phyloP scores from a whole-genome alignment of 2,329 filamentous ascomycete genomes.

The Berkeleyomyces rouxiae region DNA sequence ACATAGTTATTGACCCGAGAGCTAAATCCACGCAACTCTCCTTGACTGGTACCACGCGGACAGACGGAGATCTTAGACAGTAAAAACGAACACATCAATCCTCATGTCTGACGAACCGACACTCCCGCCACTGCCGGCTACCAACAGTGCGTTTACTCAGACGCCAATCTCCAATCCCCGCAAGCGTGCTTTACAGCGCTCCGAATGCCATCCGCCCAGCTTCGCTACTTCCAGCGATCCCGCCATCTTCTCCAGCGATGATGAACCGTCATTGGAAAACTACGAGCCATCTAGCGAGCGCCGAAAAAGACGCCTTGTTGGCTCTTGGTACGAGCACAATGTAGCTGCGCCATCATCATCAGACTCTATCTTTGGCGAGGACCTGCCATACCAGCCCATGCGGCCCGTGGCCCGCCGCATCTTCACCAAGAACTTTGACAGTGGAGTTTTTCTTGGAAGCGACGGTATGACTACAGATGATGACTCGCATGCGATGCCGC shows the following conservation, averaged over 20 bases:
- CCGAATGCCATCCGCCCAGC: slow-evolving; percentile 19
- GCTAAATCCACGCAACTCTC: neutral
- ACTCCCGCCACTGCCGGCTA: slow-evolving; percentile 24
- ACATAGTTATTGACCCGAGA: neutral
- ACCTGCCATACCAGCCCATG: slow-evolving; percentile 19
- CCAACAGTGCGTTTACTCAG: slow-evolving; percentile 15
- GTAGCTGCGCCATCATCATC: slow-evolving; percentile 28
- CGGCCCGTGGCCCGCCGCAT: slow-evolving; percentile 30
- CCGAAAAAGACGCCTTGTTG: slow-evolving; percentile 46
- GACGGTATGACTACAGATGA: slow-evolving; percentile 18
- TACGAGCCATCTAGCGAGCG: slow-evolving; percentile 33
- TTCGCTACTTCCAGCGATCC: slow-evolving; percentile 52
- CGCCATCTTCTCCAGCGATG: slow-evolving; percentile 54
- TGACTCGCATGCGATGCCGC: neutral
- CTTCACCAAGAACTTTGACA: slow-evolving; percentile 46
- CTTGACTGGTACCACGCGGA: neutral
- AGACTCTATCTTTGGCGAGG: slow-evolving; percentile 30
- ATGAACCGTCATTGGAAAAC: slow-evolving; percentile 50
- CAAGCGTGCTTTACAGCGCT: slow-evolving; percentile 23
- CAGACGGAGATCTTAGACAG: neutral
- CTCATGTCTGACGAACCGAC: slow-evolving; percentile 27
- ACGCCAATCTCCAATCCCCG: slow-evolving; percentile 22
- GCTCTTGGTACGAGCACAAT: slow-evolving; percentile 49
- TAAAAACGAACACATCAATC: neutral
- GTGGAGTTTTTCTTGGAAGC: slow-evolving; percentile 52